Base-by-base conservation (phyloP, 176 grass and related monocot species). In the Oryza punctata region DNA sequence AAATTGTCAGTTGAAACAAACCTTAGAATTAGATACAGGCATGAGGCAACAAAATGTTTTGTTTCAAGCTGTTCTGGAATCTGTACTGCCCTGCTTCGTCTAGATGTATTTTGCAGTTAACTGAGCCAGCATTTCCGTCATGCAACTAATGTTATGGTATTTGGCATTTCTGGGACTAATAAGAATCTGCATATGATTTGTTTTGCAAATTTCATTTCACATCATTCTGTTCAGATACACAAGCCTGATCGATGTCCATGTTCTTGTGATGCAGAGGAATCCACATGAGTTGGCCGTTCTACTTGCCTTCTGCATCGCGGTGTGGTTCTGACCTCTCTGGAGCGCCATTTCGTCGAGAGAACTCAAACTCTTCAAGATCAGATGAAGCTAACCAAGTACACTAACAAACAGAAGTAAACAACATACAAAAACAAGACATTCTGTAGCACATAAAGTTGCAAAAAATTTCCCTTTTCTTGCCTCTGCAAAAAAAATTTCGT, bases 261-360 rank as follows among this genome's bases (percentile, higher is more conserved):
- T 66, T 73, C 35, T 77, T 87, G 65, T 79, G 19, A 65, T 82
- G 33, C 89, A 91, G 89, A 94, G 70, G 85, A 76, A 70, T 85
- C 63, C 81, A 46, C 83, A 60, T 21, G 78, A 87, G 72, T 6
- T 85, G 54, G 80, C 24, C 60, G 35, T 87, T 65, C 63, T 69
- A 59, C 57, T 94, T 60, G 70, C 70, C 30, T 65, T 81, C 18
- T 84, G 84, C 73, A 70, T 89, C 35, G 61, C 82, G 7, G 67
- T 87, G 25, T 91, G 82, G 83, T 75, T 94, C 21, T 82, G 57
- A 67, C 57, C 43, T 84, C 43, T 79, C 10, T 81, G 86, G 84
- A 76, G 75, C 43, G 30, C 32, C 61, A 47, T 8, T 63, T 46
- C 37, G 29, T 83, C 50, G 67, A 78, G 78, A 78, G 43, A 67